Conservation (phyloP, 176 grass and related monocot genomes). For the Oryza australiensis region DNA sequence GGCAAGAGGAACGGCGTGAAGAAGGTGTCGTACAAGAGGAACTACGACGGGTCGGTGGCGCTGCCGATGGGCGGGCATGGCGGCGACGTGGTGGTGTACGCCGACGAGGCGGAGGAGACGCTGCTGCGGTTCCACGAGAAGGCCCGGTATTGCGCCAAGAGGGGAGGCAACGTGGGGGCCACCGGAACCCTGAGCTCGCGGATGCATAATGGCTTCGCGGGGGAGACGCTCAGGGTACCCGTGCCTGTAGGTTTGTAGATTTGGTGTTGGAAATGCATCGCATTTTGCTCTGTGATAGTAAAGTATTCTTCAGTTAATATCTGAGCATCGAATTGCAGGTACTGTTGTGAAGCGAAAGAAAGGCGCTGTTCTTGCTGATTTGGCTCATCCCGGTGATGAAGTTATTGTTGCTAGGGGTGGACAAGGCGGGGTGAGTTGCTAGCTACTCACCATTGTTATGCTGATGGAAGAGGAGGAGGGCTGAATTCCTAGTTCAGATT, state of each 20-base stretch:
- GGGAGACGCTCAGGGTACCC: slow-evolving; percentile 70
- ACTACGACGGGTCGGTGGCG: slow-evolving; percentile 86
- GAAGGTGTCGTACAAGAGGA: slow-evolving; percentile 75
- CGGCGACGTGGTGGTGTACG: slow-evolving; percentile 79
- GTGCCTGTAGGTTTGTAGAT: slow-evolving; percentile 88
- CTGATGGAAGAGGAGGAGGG: neutral
- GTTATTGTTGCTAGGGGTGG: slow-evolving; percentile 93
- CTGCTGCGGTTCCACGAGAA: slow-evolving; percentile 85
- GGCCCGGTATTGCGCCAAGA: slow-evolving; percentile 70
- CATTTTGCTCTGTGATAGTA: neutral
- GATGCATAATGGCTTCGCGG: slow-evolving; percentile 72
- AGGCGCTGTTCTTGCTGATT: slow-evolving; percentile 83
- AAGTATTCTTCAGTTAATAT: neutral
- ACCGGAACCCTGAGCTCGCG: slow-evolving; percentile 71
- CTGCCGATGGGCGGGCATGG: slow-evolving; percentile 88
- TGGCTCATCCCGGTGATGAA: slow-evolving; percentile 75
- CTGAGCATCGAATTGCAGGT: slow-evolving; percentile 42
- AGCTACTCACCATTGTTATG: neutral
- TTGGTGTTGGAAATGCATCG: neutral
- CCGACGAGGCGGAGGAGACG: slow-evolving; percentile 70
- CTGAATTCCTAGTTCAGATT: neutral
- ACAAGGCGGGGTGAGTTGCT: slow-evolving; percentile 78
- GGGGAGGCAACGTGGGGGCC: slow-evolving; percentile 83
- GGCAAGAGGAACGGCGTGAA: slow-evolving; percentile 38
- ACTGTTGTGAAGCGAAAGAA: slow-evolving; percentile 90